Base-by-base conservation (phyloP, 768 basidiomycete genomes). In the Leccinum variicolor region DNA sequence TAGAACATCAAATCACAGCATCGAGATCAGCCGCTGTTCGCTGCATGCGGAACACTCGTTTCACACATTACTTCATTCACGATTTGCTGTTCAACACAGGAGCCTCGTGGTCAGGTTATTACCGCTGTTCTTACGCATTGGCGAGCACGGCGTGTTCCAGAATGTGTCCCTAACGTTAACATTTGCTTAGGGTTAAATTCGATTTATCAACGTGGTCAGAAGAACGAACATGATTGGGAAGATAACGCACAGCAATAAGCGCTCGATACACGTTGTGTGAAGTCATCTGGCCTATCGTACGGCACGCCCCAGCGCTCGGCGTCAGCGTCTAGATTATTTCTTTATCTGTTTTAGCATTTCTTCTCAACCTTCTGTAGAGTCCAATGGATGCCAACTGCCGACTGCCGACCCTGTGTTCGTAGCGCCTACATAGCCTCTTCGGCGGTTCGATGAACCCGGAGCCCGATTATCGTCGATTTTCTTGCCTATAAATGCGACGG, bases 31-130 rank as follows among this genome's bases (percentile, higher is more conserved):
- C 25, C 19, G 52, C 60, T 45, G 43, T 53, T 57, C 0, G 5
- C n/a, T 47, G 36, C 55, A 39, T 48, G 55, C 17, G 55, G 51
- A 39, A 33, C n/a, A 52, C 48, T 53, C 50, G 29, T 52, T 57
- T 28, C 43, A 19, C 46, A 50, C 15, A n/a, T 39, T 5, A 21
- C n/a, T 39, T 39, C 21, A 31, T 19, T 23, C 7, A 19, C 15
- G 31, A 33, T 45, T 28, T 47, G 52, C 57, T 56, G 26, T 49
- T 54, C 39, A 25, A 26, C 19, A 49, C 21, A 9, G 28, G 23
- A 19, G 19, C 54, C 58, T 55, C 56, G 33, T 55, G 59, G 29
- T 25, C 21, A 9, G 50, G 49, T 34, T 41, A 55, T 67, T 47
- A 7, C 23, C 23, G 26, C 49, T 43, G 1, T n/a, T 23, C 3